Evolutionary conservation across 257 asterid genomes (phyloP), one percentile per base, ranked within the genome.

Genomic region (Solanum acaule): DNA sequence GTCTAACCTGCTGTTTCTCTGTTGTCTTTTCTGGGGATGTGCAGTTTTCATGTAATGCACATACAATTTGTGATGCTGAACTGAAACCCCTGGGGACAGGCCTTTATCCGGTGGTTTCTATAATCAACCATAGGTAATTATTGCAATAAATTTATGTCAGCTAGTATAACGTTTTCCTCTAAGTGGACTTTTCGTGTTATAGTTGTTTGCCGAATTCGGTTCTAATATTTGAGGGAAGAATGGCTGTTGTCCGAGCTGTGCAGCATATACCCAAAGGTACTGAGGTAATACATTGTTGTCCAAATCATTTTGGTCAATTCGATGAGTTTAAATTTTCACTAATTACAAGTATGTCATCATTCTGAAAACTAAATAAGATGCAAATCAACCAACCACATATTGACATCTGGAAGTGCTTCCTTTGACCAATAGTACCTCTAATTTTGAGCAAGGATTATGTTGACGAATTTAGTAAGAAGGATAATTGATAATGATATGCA

Each of bases 1-100:
- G 6, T 33, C 15, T 68, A 40, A 42, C 20, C 83, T 44, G n/a
- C 11, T 38, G 68, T 29, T 25, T 38, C 79, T 67, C 82, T 63
- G 25, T 20, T 63, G n/a, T 42, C 40, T 85, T 37, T 86, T 86
- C 61, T 75, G 76, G 18, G 49, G 3, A 87, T 75, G 8, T 89
- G 91, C 94, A 97, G 99, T 91, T 97, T 90, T 97, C 99, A 40
- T 97, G 99, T 96, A 97, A 97, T 93, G 99, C 99, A 33, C 99
- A 97, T 93, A 93, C 98, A 67, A 94, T 97, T 86, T 96, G 98
- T 92, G 99, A 97, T 42, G 88, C 94, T 88, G 99, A 96, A 92
- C 91, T 97, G 92, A 94, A 94, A 91, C 98, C 99, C 86, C 92
- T 93, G 87, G 99, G 96, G 89, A 97, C 99, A 13, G 99, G 99